Base-by-base conservation (phyloP, 352 stramenopile genomes). In the Phytophthora pluvialis region DNA sequence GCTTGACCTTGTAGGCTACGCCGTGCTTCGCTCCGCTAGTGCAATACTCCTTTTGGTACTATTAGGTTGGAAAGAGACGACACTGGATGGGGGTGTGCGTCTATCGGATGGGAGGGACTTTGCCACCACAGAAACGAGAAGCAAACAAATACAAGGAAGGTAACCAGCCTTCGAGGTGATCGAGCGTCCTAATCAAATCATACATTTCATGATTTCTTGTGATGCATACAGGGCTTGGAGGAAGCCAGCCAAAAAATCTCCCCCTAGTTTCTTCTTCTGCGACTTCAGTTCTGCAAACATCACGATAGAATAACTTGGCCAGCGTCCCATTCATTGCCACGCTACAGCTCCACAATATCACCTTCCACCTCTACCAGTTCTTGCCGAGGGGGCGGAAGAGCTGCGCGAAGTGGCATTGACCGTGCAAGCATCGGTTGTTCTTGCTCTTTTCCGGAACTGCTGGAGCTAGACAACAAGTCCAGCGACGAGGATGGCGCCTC, bases 301-400 rank as follows among this genome's bases (percentile, higher is more conserved):
- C 44, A n/a, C 42, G 65, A 60, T 66, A 70, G 18, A 60, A 67
- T 71, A 67, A 44, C 7, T 54, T 64, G 31, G 28, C 18, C 48
- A 39, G 21, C 21, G 28, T 52, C 45, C 12, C 6, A 15, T 13
- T 40, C 3, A 31, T 21, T 25, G 9, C 29, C 26, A 40, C 11
- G 12, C 61, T 72, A 88, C 13, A 88, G 72, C 59, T 88, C 79
- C 45, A 88, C 77, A 35, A 88, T 88, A 28, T 88, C 79, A 12
- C 79, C 79, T 35, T 88, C 79, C 26, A 88, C 79, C 50, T 83
- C 61, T 33, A 86, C 55, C 21, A 88, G 48, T 40, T 86, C 72
- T 60, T 86, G 77, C 13, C 75, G 73, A 16, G 75, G 69, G 36
- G 55, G 33, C 6, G 59, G 67, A 53, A 83, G 63, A 51, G 74